A percentile compares a stretch with the other conserved stretches of the same genome.
Evolutionary conservation across 2,329 filamentous ascomycete genomes (phyloP).

Genomic region (Huntiella moniliformis): DNA sequence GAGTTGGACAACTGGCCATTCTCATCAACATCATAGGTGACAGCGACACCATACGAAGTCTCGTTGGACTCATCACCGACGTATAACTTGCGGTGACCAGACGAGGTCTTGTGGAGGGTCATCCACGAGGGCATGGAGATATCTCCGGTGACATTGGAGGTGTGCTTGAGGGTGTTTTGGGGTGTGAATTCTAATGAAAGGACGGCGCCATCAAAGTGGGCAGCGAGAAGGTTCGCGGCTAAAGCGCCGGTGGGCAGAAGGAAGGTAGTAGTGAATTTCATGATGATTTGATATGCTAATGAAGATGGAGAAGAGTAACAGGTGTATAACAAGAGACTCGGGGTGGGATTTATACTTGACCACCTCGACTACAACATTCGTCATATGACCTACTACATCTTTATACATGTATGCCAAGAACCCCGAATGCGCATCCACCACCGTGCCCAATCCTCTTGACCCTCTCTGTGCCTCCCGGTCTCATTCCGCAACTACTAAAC

Average conservation of each 20-base stretch:
- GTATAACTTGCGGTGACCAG: conserved; percentile 12
- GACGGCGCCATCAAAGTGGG: conserved; percentile 14
- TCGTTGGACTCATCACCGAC: conserved; percentile 17
- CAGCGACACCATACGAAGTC: conserved; percentile 17
- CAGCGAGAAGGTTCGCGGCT: conserved; percentile 13
- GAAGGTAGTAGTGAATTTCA: conserved; percentile 7
- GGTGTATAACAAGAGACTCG: background rate
- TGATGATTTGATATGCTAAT: background rate
- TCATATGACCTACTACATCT: too few relatives aligned
- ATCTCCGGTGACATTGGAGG: conserved; percentile 12
- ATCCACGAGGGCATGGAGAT: conserved; percentile 13
- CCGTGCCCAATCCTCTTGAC: too few relatives aligned
- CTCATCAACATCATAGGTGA: conserved; percentile 15
- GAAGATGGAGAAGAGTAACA: background rate
- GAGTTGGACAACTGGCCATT: conserved; percentile 17
- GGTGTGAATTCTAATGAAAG: conserved; percentile 11
- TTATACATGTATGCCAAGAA: too few relatives aligned
- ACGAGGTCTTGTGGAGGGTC: conserved; percentile 8
- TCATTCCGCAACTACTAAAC: too few relatives aligned
- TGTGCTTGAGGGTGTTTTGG: conserved; percentile 9
- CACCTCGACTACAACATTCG: too few relatives aligned
- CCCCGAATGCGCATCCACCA: too few relatives aligned
- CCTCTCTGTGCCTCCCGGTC: too few relatives aligned
- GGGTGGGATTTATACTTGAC: background rate
- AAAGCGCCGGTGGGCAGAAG: conserved; percentile 9